phyloP scores from a whole-genome alignment of 352 stramenopile species.

The Blastocystis hominis region DNA sequence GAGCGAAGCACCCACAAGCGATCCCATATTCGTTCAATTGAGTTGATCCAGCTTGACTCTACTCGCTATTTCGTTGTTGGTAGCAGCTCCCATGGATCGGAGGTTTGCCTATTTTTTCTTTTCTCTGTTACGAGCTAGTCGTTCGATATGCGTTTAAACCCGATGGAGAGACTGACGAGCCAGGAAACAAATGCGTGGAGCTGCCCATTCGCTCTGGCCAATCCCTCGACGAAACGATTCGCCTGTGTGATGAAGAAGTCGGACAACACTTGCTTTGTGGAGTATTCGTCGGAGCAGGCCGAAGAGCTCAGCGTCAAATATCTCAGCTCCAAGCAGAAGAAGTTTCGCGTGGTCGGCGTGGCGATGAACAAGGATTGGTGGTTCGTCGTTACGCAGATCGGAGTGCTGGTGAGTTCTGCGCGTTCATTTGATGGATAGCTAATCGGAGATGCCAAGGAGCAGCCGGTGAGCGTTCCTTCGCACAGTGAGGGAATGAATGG shows the following conservation, averaged over 20 bases:
- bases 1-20: not conserved
- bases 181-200: not conserved
- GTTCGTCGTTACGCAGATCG: not conserved
- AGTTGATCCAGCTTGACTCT: not conserved
- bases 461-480: not conserved
- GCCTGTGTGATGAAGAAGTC: not conserved
- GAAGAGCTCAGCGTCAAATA: not conserved
- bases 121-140: too few species aligned
- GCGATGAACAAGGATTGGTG: not conserved
- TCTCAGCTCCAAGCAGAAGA: not conserved
- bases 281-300: not conserved
- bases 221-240: not conserved
- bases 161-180: too few species aligned
- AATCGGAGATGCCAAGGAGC: not conserved
- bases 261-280: not conserved
- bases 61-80: not conserved
- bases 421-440: not conserved
- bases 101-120: not conserved
- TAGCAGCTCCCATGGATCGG: not conserved
- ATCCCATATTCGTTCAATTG: not conserved
- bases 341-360: not conserved
- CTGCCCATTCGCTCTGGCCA: not conserved
- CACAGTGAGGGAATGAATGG: not conserved
- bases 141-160: too few species aligned
- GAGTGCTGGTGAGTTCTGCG: not conserved